Evolutionary conservation across 2,329 filamentous ascomycete genomes (phyloP), one percentile per base, ranked within the genome.

Genomic region (Alternaria gaisen): DNA sequence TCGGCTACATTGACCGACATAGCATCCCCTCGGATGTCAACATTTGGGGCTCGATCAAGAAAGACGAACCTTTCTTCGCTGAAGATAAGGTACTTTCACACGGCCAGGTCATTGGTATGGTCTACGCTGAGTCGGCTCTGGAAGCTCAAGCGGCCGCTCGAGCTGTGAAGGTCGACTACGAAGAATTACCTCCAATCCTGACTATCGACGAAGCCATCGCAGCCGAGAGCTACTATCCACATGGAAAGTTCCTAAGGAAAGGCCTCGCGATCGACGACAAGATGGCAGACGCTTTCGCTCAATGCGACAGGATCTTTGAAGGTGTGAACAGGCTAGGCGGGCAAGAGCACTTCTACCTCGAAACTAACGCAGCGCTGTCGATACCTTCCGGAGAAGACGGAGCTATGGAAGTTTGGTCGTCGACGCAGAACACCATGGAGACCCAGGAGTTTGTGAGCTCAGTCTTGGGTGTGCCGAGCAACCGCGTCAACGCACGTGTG

Each of bases 311-410:
- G 72, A 84, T 96, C 3, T 94, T 97, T 68, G 89, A 88, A n/a
- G 95, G 94, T 18, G 87, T 90, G 0, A 87, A 90, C 1, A 85
- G 93, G 54, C 96, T 98, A 85, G 94, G 94, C 52, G 95, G 94
- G 0, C 95, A 99, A 74, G 94, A 98, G 76, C 94, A 98, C 74
- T 98, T 98, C 76, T 98, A 98, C 70, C 85, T 98, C 1, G 94
- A 98, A 79, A 97, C 94, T 0, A 90, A 97, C 65, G 94, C 92
- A 1, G 90, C 90, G 44, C 80, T 97, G 3, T 92, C 88, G 0
- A 88, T 97, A 52, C 94, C 94, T 0, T 96, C 96, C 72, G 88
- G 87, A 0, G 94, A 97, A 78, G 93, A 97, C 77, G 94, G 93
- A 0, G 93, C 94, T 73, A 94, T 98, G 85, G 94, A 98, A 73